Evolutionary conservation across 2,329 filamentous ascomycete species (phyloP).

Genomic region (Paecilomyces sp.): DNA sequence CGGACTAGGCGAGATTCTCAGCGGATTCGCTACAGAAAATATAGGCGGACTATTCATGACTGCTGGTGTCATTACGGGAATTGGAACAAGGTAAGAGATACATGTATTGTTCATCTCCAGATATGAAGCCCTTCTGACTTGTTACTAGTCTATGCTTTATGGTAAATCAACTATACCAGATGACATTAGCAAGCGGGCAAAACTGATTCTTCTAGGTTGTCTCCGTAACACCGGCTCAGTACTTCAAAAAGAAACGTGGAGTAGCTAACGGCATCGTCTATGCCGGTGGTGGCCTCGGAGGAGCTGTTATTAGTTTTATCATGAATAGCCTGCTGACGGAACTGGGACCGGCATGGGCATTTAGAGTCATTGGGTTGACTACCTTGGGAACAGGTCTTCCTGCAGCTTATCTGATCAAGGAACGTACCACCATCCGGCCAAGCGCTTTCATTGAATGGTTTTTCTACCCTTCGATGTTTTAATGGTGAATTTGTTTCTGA

Average conservation of each 20-base stretch:
- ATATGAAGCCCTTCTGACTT: slow-evolving; percentile 7
- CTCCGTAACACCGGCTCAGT: slow-evolving; percentile 47
- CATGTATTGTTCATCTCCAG: slow-evolving; percentile 13
- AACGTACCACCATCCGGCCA: slow-evolving; percentile 25
- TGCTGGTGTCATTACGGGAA: slow-evolving; percentile 40
- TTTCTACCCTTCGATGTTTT: slow-evolving; percentile 2
- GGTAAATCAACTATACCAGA: slow-evolving; percentile 18
- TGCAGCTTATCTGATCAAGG: slow-evolving; percentile 44
- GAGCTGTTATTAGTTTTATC: slow-evolving; percentile 45
- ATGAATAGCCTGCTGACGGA: slow-evolving; percentile 39
- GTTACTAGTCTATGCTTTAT: slow-evolving; percentile 30
- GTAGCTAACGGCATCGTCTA: slow-evolving; percentile 44
- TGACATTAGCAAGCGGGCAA: not conserved
- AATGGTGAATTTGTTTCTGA: not conserved
- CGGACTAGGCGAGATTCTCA: slow-evolving; percentile 43
- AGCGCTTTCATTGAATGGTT: slow-evolving; percentile 46
- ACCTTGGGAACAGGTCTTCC: slow-evolving; percentile 50
- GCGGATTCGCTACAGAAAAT: slow-evolving; percentile 40
- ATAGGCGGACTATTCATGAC: slow-evolving; percentile 44
- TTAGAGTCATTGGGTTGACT: slow-evolving; percentile 37
- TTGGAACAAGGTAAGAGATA: slow-evolving; percentile 33
- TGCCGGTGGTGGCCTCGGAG: slow-evolving; percentile 45
- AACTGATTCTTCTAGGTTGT: slow-evolving; percentile 12
- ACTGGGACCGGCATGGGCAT: slow-evolving; percentile 26
- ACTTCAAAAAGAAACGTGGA: slow-evolving; percentile 48